Evolutionary conservation across 495 filamentous ascomycete species (phyloP), one percentile per base, ranked within the genome.

Genomic region (Talaromyces stipitatus): DNA sequence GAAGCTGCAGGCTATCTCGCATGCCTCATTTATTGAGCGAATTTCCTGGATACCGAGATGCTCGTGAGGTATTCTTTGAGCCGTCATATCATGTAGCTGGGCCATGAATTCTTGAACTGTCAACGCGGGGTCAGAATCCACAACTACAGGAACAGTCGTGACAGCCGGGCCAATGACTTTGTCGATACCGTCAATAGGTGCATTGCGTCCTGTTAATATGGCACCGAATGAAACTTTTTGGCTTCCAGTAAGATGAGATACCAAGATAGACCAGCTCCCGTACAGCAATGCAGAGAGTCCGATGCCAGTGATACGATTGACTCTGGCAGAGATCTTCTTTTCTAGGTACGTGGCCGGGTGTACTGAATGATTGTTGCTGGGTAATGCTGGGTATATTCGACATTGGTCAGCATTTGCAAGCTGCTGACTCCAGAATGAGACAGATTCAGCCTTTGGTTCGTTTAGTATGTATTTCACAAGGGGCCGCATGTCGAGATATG

Each of bases 41-140:
- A 78, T 70, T 50, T 69, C 66, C 51, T 78, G 75, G 73, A 87
- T 64, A 1, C 84, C 84, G 29, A 74, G 64, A 43, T 85, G 81
- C 63, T 87, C 76, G 59, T 77, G 77, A 0, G 81, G 72, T 4
- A 81, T 79, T 27, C 75, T 73, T 0, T 62, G 69, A 7, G 72
- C 61, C 6, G 72, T 66, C 41, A 77, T 68, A 38, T 72, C 62
- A 28, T 82, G 77, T 2, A 86, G 67, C 0, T 64, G 43, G 29
- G 69, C 61, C n/a, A 84, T 62, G 61, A 61, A 61, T 1, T 72
- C 54, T 5, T 54, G 28, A 27, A 62, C 23, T 11, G 20, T 47
- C 11, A 50, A 26, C 11, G n/a, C n/a, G n/a, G n/a, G n/a, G n/a
- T n/a, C n/a, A 51, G 26, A 11, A 22, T 36, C 26, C 4, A 63